Evolutionary conservation across 2,329 filamentous ascomycete species (phyloP).

Genomic region (Scleromitrula shiraiana): DNA sequence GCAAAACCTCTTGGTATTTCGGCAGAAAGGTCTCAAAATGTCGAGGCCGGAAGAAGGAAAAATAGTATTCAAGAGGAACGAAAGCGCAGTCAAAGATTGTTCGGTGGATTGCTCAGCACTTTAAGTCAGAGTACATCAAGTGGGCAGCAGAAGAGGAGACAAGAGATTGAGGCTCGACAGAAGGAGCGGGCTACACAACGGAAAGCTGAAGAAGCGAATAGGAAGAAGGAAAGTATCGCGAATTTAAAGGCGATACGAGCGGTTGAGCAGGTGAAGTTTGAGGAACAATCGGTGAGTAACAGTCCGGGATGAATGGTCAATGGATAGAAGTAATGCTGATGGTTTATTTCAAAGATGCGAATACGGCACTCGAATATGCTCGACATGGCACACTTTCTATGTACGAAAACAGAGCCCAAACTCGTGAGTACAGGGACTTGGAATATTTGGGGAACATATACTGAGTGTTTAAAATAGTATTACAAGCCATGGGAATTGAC

Average conservation of each 20-base stretch:
- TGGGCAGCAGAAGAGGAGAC: constrained; percentile 59
- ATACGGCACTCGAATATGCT: constrained; percentile 66
- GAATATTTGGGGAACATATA: too few relatives aligned
- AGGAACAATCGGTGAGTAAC: constrained; percentile 63
- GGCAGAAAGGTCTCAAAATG: constrained; percentile 8
- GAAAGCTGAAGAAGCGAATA: constrained; percentile 60
- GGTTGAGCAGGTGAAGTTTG: constrained; percentile 65
- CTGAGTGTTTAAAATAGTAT: too few relatives aligned
- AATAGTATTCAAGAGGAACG: constrained; percentile 62
- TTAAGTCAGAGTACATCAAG: constrained; percentile 63
- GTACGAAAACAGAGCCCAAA: constrained; percentile 62
- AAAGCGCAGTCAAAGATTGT: constrained; percentile 76
- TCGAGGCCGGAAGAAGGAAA: constrained; percentile 30
- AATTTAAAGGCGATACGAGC: constrained; percentile 53
- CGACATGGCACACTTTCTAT: constrained; percentile 62
- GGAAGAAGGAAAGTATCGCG: constrained; percentile 56
- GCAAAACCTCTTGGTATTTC: background rate
- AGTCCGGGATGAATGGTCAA: too few relatives aligned
- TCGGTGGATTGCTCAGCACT: constrained; percentile 56
- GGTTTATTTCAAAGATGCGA: constrained; percentile 38
- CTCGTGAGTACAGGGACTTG: too few relatives aligned
- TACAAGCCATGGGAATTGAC: constrained; percentile 78
- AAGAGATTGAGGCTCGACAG: constrained; percentile 76
- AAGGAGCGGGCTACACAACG: constrained; percentile 68
- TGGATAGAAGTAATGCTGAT: constrained; percentile 3